Conservation (phyloP, 2,329 filamentous ascomycete genomes). For the Cytospora piceicola region DNA sequence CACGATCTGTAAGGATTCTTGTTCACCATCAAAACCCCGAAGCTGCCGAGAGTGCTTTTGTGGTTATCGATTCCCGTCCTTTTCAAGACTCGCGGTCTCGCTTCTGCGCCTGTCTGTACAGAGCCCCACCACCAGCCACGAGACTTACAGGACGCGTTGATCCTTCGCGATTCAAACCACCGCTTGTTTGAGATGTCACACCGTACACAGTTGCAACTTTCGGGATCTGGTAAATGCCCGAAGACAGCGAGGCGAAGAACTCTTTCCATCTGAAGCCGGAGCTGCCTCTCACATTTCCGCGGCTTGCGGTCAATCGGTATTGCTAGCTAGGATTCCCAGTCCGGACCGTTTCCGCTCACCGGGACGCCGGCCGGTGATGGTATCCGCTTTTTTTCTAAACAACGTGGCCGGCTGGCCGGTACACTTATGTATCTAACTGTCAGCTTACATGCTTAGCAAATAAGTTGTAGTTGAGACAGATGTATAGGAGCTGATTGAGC, state of each 20-base stretch:
- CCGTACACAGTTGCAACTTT: not conserved
- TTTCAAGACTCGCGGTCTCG: conserved; percentile 13
- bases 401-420: conserved; percentile 3
- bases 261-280: not conserved
- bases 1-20: not conserved
- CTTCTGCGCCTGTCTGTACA: not conserved
- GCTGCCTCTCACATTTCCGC: not conserved
- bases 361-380: conserved; percentile 1
- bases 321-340: conserved; percentile 7
- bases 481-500: no score
- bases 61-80: not conserved
- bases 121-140: conserved; percentile 15
- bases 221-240: conserved; percentile 16
- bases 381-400: conserved; percentile 22
- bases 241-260: conserved; percentile 6
- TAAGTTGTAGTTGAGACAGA: no score
- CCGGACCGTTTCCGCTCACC: conserved; percentile 9
- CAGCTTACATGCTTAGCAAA: no score
- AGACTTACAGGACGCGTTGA: conserved; percentile 6
- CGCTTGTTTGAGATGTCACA: conserved; percentile 12
- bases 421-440: no score
- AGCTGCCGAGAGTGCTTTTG: conserved; percentile 13
- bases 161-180: conserved; percentile 3
- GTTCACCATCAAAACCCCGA: conserved; percentile 9
- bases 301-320: not conserved